Evolutionary conservation across 2,329 filamentous ascomycete genomes (phyloP), one percentile per base, ranked within the genome.

Genomic region (Arthroderma sp.): DNA sequence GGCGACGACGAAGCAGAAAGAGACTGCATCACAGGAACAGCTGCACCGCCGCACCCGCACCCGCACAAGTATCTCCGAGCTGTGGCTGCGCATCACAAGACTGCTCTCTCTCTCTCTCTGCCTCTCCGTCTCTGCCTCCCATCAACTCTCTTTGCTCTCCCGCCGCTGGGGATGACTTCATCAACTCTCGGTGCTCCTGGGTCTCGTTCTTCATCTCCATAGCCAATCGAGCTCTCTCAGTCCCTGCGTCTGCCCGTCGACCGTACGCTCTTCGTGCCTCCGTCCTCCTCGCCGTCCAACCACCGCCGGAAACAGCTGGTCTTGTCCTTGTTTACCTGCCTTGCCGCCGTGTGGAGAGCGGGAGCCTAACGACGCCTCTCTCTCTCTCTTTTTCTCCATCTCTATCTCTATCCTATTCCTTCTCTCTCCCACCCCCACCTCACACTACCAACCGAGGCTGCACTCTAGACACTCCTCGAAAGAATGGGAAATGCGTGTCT

Each of bases 401-500:
- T 8, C 17, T 17, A 21, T 9, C 21, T n/a, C 37, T n/a, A 44
- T n/a, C n/a, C n/a, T n/a, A n/a, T n/a, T n/a, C n/a, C 19, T 28
- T 53, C 49, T 31, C 49, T 21, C 25, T 6, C 49, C 49, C 13
- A 4, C 15, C 25, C 23, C 25, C 49, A 35, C 31, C 49, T 7
- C 4, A 1, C 25, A 17, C 25, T 17, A 37, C 35, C 35, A 21
- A 4, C 21, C 13, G 53, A n/a, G 53, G 53, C 37, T 49, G 43
- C 43, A 21, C 23, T 47, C 44, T n/a, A 53, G 33, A 57, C 21
- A 33, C 13, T 35, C 44, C 35, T 33, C n/a, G 28, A 35, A 54
- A 58, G 66, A 65, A 70, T 73, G 62, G 69, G 65, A 58, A 69
- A 67, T 64, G 67, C 68, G 33, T 74, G 72, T 66, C 61, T 71